A percentile compares a stretch with the other conserved stretches of the same genome.
Evolutionary conservation across 148 eudicot genomes (phyloP).

Genomic region (Chenopodium quinoa): DNA sequence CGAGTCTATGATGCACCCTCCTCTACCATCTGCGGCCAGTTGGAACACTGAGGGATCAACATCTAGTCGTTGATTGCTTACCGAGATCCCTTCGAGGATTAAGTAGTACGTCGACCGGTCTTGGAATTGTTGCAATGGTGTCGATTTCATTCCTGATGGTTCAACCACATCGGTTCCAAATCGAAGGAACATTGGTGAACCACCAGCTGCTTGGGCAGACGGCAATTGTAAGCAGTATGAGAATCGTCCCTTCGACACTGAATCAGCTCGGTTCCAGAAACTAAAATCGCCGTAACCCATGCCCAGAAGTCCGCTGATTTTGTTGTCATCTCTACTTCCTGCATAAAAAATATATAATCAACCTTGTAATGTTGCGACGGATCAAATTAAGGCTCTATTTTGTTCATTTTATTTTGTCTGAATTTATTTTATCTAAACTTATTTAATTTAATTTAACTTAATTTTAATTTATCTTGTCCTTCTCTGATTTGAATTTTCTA

Average conservation of each 20-base stretch:
- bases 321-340: not conserved
- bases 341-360: not conserved
- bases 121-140: not conserved
- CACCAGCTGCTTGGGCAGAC: too few species aligned
- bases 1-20: constrained; percentile 17
- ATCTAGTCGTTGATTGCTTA: not conserved
- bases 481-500: too few species aligned
- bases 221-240: constrained; percentile 11
- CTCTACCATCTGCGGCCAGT: not conserved
- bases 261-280: not conserved
- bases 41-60: not conserved
- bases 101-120: not conserved
- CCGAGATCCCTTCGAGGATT: not conserved
- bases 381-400: too few species aligned
- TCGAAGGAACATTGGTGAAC: not conserved
- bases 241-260: not conserved
- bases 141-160: not conserved
- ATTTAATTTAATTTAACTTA: too few species aligned
- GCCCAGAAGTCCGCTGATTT: constrained; percentile 3
- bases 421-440: too few species aligned
- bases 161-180: constrained; percentile 2
- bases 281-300: not conserved
- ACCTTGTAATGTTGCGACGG: too few species aligned
- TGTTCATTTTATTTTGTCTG: too few species aligned
- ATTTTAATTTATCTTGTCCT: too few species aligned